Conservation (phyloP, 495 filamentous ascomycete species). For the Cladorrhinum samala region DNA sequence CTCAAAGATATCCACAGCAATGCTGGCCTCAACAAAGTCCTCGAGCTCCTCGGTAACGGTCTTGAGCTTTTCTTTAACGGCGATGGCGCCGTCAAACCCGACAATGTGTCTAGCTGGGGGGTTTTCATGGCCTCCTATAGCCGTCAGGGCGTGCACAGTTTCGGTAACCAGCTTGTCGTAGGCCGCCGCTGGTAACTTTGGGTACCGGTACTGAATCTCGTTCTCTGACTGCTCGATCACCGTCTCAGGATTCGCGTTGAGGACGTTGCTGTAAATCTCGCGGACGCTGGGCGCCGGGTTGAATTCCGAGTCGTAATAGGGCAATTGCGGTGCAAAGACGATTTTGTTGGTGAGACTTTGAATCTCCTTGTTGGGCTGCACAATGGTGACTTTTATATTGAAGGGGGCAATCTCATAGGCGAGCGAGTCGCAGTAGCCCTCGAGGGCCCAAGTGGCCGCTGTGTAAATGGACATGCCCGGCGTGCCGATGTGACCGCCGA, state of each 20-base stretch:
- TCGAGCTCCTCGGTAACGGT: conserved; percentile 93
- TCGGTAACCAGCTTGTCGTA: conserved; percentile 70
- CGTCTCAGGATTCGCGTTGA: conserved; percentile 52
- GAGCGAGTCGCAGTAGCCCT: conserved; percentile 95
- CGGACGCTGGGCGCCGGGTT: conserved; percentile 76
- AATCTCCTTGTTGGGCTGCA: conserved; percentile 83
- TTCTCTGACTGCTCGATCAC: conserved; percentile 36
- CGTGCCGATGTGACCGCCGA: conserved; percentile 88
- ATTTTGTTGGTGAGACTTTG: conserved; percentile 78
- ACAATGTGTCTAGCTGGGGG: conserved; percentile 92
- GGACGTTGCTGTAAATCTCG: conserved; percentile 69
- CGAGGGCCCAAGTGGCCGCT: conserved; percentile 88
- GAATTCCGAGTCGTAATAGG: conserved; percentile 63
- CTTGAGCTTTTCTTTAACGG: conserved; percentile 93
- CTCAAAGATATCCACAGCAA: conserved; percentile 70
- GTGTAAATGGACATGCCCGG: conserved; percentile 87
- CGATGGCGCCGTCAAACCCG: conserved; percentile 79
- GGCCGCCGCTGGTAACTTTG: conserved; percentile 57
- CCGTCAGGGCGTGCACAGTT: conserved; percentile 84
- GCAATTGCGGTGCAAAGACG: conserved; percentile 68
- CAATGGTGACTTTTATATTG: conserved; percentile 91
- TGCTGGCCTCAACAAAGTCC: conserved; percentile 87
- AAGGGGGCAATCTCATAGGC: conserved; percentile 97
- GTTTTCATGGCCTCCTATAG: conserved; percentile 92
- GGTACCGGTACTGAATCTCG: conserved; percentile 64